Conservation (phyloP, 106 monocot species). For the Apostasia ramifera region DNA sequence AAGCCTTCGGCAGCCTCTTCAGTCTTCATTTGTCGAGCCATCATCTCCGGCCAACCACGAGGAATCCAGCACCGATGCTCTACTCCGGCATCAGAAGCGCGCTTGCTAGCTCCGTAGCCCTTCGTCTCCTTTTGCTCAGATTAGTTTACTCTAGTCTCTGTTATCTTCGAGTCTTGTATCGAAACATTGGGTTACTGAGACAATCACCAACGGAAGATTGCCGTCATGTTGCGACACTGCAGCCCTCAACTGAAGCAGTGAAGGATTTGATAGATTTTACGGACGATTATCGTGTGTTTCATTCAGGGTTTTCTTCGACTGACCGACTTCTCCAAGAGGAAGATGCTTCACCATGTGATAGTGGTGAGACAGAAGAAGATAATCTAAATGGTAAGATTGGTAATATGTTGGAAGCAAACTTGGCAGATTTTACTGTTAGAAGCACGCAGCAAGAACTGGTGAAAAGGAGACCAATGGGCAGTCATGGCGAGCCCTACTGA, state of each 20-base stretch:
- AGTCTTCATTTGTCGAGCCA: slow-evolving; percentile 36
- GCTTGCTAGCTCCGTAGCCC: slow-evolving; percentile 35
- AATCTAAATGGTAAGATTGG: slow-evolving; percentile 21
- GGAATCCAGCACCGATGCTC: slow-evolving; percentile 27
- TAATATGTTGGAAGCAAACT: slow-evolving; percentile 36
- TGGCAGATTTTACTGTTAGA: slow-evolving; percentile 22
- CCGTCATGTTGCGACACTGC: slow-evolving; percentile 9
- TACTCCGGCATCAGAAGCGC: slow-evolving; percentile 62
- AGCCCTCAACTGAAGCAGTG: slow-evolving; percentile 10
- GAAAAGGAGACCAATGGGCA: not conserved
- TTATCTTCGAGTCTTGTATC: slow-evolving; percentile 20
- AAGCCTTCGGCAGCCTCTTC: slow-evolving; percentile 26
- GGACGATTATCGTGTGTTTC: slow-evolving; percentile 5
- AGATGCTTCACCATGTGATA: not conserved
- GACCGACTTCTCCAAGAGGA: not conserved
- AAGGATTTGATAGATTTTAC: slow-evolving; percentile 35
- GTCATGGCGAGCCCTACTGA: not conserved
- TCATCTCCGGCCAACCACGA: slow-evolving; percentile 32
- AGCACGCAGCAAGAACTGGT: not conserved
- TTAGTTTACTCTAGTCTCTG: slow-evolving; percentile 17
- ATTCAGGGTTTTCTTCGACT: not conserved
- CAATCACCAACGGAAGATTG: slow-evolving; percentile 2
- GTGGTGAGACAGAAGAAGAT: not conserved
- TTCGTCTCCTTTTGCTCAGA: slow-evolving; percentile 11
- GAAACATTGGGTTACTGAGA: slow-evolving; percentile 22